Base-by-base conservation (phyloP, 2,329 filamentous ascomycete species). In the Onygenales sp. region DNA sequence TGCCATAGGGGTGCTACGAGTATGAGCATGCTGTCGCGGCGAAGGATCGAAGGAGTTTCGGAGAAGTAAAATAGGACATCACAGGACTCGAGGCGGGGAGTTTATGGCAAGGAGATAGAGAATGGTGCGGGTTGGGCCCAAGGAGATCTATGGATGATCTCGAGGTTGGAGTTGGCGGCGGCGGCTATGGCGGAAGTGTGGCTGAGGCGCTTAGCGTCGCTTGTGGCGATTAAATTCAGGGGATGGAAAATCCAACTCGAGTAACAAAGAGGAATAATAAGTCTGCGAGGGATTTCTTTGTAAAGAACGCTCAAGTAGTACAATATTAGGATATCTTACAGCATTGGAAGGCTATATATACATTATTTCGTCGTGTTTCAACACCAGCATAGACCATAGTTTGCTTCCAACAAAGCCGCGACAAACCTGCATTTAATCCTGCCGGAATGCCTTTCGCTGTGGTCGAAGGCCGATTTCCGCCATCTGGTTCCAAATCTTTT, bases 381-480 rank as follows among this genome's bases (percentile, higher is more conserved):
- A 31, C 13, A 46, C 13, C 8, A 11, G 13, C 43, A 46, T 27
- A 13, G 43, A 27, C 10, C 21, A 46, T 6, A 27, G 43, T 33
- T 32, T 11, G 39, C 32, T 54, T 44, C 14, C 21, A 47, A 21
- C 44, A 27, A 27, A 27, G 21, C 21, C 40, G 11, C 50, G 14
- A 32, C 40, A 17, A 52, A 6, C 3, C 8, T 27, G 49, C 43
- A 52, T 34, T 27, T 27, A 27, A 27, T 5, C 21, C 21, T 27
- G 21, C 21, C 21, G 21, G 10, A 63, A 58, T 2, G 57, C 70
- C 54, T 76, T 73, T 68, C 75, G 79, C 59, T 73, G 75, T n/a
- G 80, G 79, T 58, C 79, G 77, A 54, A 82, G 70, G 2, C 82
- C 82, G 58, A 76, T 59, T 58, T 76, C 71, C 31, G 66, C 62